Base-by-base conservation (phyloP, 1,284 basidiomycete species). In the Ganoderma sinense region DNA sequence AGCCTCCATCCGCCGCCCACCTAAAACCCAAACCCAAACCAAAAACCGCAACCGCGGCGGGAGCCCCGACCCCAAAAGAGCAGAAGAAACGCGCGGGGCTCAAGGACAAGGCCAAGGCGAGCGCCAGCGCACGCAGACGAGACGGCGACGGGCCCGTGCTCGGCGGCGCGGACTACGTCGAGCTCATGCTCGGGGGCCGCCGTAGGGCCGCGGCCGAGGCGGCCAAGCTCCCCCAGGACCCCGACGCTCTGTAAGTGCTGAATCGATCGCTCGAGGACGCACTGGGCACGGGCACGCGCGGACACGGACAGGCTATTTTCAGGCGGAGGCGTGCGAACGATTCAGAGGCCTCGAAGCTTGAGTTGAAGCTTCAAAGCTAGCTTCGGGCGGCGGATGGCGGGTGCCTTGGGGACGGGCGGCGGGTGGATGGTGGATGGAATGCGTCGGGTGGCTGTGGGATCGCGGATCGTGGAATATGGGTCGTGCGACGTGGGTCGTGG, bases 141-240 rank as follows among this genome's bases (percentile, higher is more conserved):
- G 74, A 76, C n/a, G 77, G 73, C 33, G 79, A 80, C 13, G 83
- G 79, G 1, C 85, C 83, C 66, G 84, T 94, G 2, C 82, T 94
- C 53, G 91, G 91, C n/a, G 91, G 87, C 39, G 92, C 89, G 41
- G 93, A 94, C 79, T 94, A 94, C 75, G 89, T 94, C 58, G 84
- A 86, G 7, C 77, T 94, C 71, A 83, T 92, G 84, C 84, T 90
- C 84, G 92, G 92, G n/a, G 85, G 91, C 13, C 81, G 92, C 71
- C 84, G 84, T 73, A 90, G 85, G 76, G 91, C 89, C 26, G 84
- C 80, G 63, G 83, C 86, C 76, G 92, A 93, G 79, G 91, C 90
- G 4, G 78, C 81, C 56, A 93, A 91, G 75, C 76, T 94, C 65
- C 82, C 85, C 31, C 68, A 70, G 66, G 81, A 80, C 41, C 65